A percentile compares a stretch with the other conserved stretches of the same genome.
phyloP scores from a whole-genome alignment of 164 flowering plant species.

The Buxus sempervirens region DNA sequence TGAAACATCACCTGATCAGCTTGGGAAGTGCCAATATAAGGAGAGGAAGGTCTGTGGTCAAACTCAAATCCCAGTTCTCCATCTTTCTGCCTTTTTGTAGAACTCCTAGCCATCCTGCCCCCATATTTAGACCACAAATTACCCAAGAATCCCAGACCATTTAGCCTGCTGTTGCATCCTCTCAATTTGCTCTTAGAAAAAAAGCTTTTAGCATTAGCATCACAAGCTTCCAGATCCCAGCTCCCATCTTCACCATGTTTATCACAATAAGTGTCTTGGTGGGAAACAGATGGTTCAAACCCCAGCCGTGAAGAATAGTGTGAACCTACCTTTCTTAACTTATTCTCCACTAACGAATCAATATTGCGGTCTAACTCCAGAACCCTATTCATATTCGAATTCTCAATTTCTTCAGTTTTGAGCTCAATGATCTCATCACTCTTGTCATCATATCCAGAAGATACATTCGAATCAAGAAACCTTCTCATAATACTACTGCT shows the following conservation, averaged over 20 bases:
- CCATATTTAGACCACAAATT: constrained; percentile 27
- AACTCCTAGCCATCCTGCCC: constrained; percentile 21
- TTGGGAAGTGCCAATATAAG: constrained; percentile 20
- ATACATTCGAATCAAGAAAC: constrained; percentile 34
- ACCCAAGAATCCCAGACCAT: constrained; percentile 23
- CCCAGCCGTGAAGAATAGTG: constrained; percentile 19
- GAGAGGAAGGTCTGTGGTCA: constrained; percentile 30
- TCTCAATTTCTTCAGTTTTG: constrained; percentile 22
- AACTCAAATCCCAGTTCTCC: constrained; percentile 31
- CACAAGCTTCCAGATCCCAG: constrained; percentile 31
- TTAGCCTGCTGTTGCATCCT: constrained; percentile 18
- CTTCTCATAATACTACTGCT: constrained; percentile 29
- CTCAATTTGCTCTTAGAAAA: constrained; percentile 27
- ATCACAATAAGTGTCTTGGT: constrained; percentile 17
- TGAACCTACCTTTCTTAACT: constrained; percentile 28
- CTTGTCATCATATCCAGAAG: constrained; percentile 28
- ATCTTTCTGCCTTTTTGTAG: constrained; percentile 44
- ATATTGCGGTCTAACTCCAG: constrained; percentile 14
- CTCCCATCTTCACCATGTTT: constrained; percentile 17
- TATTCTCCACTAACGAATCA: constrained; percentile 18
- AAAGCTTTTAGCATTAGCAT: constrained; percentile 21
- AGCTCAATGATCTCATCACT: constrained; percentile 42
- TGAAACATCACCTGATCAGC: constrained; percentile 27
- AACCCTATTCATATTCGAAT: constrained; percentile 20
- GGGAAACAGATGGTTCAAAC: constrained; percentile 18